Evolutionary conservation across 73 alveolate genomes (phyloP), one percentile per base, ranked within the genome.

Genomic region (Paramecium sexaurelia): DNA sequence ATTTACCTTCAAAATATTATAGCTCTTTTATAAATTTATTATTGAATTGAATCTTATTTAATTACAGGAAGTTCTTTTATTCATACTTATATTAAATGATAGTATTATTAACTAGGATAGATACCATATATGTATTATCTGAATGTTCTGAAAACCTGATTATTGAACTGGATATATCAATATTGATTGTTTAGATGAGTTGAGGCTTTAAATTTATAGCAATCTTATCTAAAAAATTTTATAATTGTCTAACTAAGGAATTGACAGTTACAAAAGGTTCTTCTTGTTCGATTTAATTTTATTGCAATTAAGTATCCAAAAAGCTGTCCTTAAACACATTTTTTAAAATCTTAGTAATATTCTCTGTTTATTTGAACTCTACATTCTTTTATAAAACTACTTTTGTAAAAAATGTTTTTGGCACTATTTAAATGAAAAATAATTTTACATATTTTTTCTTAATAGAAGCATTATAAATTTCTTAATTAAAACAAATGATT

Each of bases 361-460:
- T 71, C 7, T 71, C 86, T 15, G 86, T 32, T 71, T 29, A 36
- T 71, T 32, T 32, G 6, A 32, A 33, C 26, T 71, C 37, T 2
- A 36, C 43, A 37, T 32, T 13, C 11, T 29, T 71, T 19, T 71
- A 35, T 13, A 27, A 1, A 20, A 20, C 57, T 10, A 22, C 20
- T n/a, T 71, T 71, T 5, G 56, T 78, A 78, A 78, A 78, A 45
- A 78, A 78, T 43, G 69, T n/a, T 78, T 78, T 78, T 36, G 45
- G 55, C 5, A 22, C 87, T 73, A 73, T 73, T 27, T 36, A n/a
- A 51, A 51, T 7, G 8, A 35, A 73, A 36, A 2, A 5, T 35
- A 10, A 29, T 36, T 4, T 17, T 73, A 73, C 87, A 1, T 78
- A 78, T 43, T 43, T 78, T 78, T 17, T 78, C 90, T 29, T 32